Evolutionary conservation across 768 basidiomycete species (phyloP).

Genomic region (Termitomyces sp.): DNA sequence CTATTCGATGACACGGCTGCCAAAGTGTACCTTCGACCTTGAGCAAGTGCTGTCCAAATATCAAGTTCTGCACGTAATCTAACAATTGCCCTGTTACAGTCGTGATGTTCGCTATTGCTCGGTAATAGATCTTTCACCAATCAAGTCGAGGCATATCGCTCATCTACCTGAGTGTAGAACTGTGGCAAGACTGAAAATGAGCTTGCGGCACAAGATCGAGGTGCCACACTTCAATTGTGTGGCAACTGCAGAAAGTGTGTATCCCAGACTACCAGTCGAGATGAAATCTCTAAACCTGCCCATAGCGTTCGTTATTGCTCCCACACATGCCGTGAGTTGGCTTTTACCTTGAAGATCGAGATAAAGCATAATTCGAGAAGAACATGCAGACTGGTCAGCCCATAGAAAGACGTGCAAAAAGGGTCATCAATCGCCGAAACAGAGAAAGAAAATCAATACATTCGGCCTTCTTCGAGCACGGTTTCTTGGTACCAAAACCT

Average conservation of each 20-base stretch:
- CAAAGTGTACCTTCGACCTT: neutral
- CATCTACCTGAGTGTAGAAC: neutral
- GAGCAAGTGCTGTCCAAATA: neutral
- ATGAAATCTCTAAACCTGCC: neutral
- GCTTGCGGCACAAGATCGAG: neutral
- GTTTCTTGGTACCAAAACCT: neutral
- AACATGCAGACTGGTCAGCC: slow-evolving; percentile 1
- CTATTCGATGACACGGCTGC: neutral
- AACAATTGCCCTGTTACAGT: neutral
- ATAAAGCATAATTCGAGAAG: neutral
- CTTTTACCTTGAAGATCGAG: neutral
- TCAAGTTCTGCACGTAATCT: neutral
- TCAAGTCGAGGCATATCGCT: neutral
- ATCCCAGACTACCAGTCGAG: neutral
- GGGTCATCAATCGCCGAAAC: neutral
- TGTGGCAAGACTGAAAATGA: slow-evolving; percentile 4
- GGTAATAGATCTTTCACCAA: neutral
- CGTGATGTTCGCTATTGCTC: slow-evolving; percentile 1
- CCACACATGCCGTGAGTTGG: slow-evolving; percentile 1
- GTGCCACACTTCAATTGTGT: neutral
- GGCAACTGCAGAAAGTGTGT: slow-evolving; percentile 1
- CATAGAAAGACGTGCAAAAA: slow-evolving; percentile 6
- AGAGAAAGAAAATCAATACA: neutral
- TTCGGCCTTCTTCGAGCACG: neutral
- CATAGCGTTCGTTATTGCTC: slow-evolving; percentile 6